Percentiles rank a stretch among this genome's conserved stretches.
Conservation (phyloP, 208 protist genomes). For the Leptomonas seymouri region DNA sequence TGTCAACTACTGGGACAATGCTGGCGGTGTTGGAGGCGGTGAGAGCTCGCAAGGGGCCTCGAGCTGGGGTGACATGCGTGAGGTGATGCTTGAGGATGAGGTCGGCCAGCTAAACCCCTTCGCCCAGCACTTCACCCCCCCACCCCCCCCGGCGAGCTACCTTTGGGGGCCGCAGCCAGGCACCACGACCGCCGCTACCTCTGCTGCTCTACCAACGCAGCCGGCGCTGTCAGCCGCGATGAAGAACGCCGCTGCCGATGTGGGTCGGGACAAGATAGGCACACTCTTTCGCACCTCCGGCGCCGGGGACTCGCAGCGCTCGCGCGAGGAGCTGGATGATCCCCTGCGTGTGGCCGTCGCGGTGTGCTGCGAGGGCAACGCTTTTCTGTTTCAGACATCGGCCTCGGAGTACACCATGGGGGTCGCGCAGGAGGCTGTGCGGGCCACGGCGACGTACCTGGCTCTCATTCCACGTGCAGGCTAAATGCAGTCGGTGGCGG, state of each 20-base stretch:
- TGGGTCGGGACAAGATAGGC: neutral
- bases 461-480: constrained; percentile 23
- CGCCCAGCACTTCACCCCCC: constrained; percentile 47
- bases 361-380: constrained; percentile 61
- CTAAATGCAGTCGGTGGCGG: too few relatives aligned
- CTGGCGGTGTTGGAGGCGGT: constrained; percentile 7
- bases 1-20: constrained; percentile 34
- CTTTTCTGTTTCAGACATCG: constrained; percentile 65
- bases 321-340: constrained; percentile 40
- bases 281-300: constrained; percentile 12
- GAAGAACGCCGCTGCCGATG: constrained; percentile 8
- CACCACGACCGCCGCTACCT: neutral
- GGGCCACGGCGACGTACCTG: constrained; percentile 55
- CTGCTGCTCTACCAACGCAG: neutral
- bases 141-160: constrained; percentile 44
- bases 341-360: constrained; percentile 67
- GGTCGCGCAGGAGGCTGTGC: constrained; percentile 47
- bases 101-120: constrained; percentile 78
- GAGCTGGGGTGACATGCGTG: constrained; percentile 40
- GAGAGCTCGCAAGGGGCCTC: constrained; percentile 40
- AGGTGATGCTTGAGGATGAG: constrained; percentile 60
- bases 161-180: constrained; percentile 18
- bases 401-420: constrained; percentile 40
- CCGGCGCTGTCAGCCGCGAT: constrained; percentile 22
- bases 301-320: constrained; percentile 29